Percentiles rank a stretch among this genome's conserved stretches.
These are phyloP conservation scores for Fusarium mangiferae DNA, from an alignment of 2,329 filamentous ascomycete genomes.

Conservation along the genomic window DNA sequence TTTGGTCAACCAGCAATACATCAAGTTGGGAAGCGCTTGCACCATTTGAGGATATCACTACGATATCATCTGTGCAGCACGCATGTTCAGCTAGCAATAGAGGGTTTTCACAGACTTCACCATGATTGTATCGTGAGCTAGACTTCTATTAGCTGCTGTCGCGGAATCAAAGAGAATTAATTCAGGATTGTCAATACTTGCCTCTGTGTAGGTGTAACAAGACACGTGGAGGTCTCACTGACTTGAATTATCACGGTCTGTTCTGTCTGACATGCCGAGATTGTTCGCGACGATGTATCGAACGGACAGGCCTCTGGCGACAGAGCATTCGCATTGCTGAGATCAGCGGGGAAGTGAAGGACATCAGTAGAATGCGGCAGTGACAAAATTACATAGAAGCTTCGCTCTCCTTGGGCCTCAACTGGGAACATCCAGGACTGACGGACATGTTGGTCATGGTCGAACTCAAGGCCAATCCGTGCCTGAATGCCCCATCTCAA, in stretches of 20 bases:
- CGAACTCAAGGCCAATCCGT: conserved; percentile 68
- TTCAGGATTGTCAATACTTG: not conserved
- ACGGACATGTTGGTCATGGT: conserved; percentile 60
- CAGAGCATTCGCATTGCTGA: conserved; percentile 57
- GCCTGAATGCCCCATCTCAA: conserved; percentile 77
- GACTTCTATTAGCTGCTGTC: conserved; percentile 22
- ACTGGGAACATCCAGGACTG: conserved; percentile 63
- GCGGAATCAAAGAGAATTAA: not conserved
- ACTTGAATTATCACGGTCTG: conserved; percentile 61
- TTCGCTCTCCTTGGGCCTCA: conserved; percentile 26
- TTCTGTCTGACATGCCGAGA: conserved; percentile 55
- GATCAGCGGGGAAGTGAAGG: conserved; percentile 60
- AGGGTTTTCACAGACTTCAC: conserved; percentile 46
- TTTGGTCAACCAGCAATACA: conserved; percentile 51
- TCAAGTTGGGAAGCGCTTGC: conserved; percentile 52
- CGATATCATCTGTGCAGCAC: conserved; percentile 49
- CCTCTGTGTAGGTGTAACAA: conserved; percentile 52
- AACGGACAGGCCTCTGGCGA: conserved; percentile 56
- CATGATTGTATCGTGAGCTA: conserved; percentile 47
- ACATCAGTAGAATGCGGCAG: conserved; percentile 60
- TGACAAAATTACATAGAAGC: conserved; percentile 57
- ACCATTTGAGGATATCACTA: conserved; percentile 57
- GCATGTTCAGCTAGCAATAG: conserved; percentile 55
- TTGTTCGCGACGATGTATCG: conserved; percentile 63
- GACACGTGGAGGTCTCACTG: conserved; percentile 59